These are phyloP conservation scores for Rhodamnia rubescens DNA, from an alignment of 345 rosid species.

Conservation along the genomic window DNA sequence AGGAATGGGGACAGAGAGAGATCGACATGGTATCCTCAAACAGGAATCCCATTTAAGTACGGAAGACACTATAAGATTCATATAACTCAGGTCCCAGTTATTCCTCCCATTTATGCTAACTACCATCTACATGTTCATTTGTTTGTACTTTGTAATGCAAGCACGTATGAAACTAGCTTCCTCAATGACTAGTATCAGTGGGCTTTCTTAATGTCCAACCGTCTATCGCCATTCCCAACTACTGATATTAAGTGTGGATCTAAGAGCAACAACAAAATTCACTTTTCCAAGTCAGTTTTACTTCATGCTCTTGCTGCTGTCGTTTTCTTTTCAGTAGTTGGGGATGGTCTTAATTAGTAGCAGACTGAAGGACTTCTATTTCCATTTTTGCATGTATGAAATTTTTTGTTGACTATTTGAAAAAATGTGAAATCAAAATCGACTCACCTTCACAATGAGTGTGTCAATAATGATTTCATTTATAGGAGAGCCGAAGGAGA, in stretches of 20 bases:
- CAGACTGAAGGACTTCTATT: not conserved
- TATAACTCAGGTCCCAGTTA: not conserved
- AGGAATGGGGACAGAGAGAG: not conserved
- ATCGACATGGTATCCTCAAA: not conserved
- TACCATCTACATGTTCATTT: not conserved
- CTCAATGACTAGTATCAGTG: not conserved
- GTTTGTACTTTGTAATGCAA: not conserved
- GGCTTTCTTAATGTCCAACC: not conserved
- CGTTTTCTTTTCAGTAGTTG: not conserved
- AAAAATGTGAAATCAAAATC: not conserved
- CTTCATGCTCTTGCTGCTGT: not conserved
- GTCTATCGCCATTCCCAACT: not conserved
- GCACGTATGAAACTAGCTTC: not conserved
- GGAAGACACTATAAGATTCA: not conserved
- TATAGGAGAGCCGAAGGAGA: slow-evolving; percentile 71
- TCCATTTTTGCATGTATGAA: not conserved
- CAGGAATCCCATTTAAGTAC: not conserved
- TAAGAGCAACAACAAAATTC: not conserved
- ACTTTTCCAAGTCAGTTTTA: not conserved
- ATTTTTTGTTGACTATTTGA: not conserved
- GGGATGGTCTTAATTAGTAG: not conserved
- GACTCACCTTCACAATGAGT: slow-evolving; percentile 66
- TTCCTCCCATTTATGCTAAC: not conserved
- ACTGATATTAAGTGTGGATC: not conserved
- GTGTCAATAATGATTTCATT: slow-evolving; percentile 62